Evolutionary conservation across 2,329 filamentous ascomycete genomes (phyloP), one percentile per base, ranked within the genome.

Genomic region (Mollisiaceae sp.): DNA sequence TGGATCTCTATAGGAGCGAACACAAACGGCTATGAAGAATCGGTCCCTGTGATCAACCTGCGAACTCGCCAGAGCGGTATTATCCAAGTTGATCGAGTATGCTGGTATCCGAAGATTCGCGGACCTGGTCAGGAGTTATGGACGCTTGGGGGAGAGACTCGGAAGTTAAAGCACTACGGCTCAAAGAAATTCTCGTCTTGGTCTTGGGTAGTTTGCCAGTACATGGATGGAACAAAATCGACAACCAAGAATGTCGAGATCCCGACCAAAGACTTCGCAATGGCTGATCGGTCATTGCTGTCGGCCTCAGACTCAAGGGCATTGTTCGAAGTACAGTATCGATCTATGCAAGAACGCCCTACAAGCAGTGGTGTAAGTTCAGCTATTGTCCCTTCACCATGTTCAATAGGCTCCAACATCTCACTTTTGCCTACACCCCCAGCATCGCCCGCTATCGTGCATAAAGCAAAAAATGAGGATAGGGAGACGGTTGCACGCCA

Each of bases 41-140:
- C 41, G 8, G 67, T 69, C 8, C 67, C 67, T 15, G 71, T 75
- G 2, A 71, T 75, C 59, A 75, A 74, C 41, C 61, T 73, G 45
- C 52, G 55, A n/a, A 73, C 68, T 1, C 65, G 38, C 43, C 41
- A 67, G 22, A 52, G 43, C n/a, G 72, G 71, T 2, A 59, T 9
- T 1, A 62, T 75, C 18, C 39, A 32, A 11, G 36, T 72, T 24
- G 57, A 67, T 22, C 62, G 72, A 50, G 73, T 71, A 11, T 73
- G 69, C 52, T 74, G 71, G 72, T 22, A 27, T 27, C 69, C 69
- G 5, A 69, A 57, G 27, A 60, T 71, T 54, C 62, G 63, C 35
- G 67, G 67, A 0, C 66, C 70, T 8, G 27, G 56, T 2, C 52
- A 65, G 18, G 66, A 73, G 47, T 41, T 71, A 14, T 74, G 68